Percentiles rank a stretch among this genome's conserved stretches.
These are phyloP conservation scores for Apophysomyces ossiformis DNA, from an alignment of 371 early-diverging fungal genomes.

Conservation along the genomic window DNA sequence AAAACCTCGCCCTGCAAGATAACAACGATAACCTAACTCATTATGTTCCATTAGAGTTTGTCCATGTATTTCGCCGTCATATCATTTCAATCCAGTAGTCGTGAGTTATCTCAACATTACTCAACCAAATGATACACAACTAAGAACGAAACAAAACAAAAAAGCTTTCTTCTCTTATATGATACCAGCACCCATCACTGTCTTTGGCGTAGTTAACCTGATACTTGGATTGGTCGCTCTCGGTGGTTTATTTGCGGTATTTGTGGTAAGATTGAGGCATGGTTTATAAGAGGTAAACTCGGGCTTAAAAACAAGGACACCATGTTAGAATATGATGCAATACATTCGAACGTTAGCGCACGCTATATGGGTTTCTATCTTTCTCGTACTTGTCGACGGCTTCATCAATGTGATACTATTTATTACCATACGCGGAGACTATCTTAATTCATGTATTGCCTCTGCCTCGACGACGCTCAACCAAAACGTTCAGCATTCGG, in stretches of 20 bases:
- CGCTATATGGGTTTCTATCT: conserved; percentile 25
- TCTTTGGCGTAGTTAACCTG: conserved; percentile 50
- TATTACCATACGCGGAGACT: conserved; percentile 28
- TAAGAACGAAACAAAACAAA: background rate
- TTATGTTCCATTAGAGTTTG: conserved; percentile 27
- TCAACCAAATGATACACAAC: background rate
- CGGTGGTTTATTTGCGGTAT: conserved; percentile 35
- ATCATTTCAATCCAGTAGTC: conserved; percentile 49
- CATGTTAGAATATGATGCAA: conserved; percentile 13
- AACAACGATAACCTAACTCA: background rate
- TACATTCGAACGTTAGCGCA: conserved; percentile 23
- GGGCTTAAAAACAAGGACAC: too few species aligned
- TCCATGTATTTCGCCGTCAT: conserved; percentile 52
- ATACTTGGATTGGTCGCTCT: conserved; percentile 34
- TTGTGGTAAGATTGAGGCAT: conserved; percentile 25
- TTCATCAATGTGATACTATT: conserved; percentile 41
- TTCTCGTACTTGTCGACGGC: conserved; percentile 33
- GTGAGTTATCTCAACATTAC: conserved; percentile 28
- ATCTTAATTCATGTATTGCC: conserved; percentile 35
- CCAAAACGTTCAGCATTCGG: background rate
- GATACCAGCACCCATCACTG: conserved; percentile 30
- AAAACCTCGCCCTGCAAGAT: too few species aligned
- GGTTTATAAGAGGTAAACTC: background rate
- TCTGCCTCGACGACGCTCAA: conserved; percentile 17
- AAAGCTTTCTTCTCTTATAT: conserved; percentile 51